Base-by-base conservation (phyloP, 2,329 filamentous ascomycete genomes). In the Pseudocercospora crystallina region DNA sequence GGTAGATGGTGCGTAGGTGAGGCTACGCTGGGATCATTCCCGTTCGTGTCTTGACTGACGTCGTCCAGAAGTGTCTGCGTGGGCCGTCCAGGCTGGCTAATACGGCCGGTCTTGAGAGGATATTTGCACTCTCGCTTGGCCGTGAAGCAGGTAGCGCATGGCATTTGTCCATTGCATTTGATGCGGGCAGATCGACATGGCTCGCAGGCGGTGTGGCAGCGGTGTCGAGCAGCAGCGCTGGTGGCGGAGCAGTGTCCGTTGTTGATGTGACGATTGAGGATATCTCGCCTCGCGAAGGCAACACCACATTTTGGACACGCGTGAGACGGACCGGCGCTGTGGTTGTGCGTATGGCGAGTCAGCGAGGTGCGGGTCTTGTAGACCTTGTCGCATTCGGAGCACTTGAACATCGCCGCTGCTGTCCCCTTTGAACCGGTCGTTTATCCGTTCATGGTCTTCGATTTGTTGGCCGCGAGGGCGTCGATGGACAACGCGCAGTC, bases 201-300 rank as follows among this genome's bases (percentile, higher is more conserved):
- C 14, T 55, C 55, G 34, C 55, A 58, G 17, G 55, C 55, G 9
- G 55, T 58, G 40, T 58, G 55, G 17, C 43, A 47, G 14, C 55
- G 49, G 32, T 51, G 49, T n/a, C 43, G 47, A 5, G 38, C 40
- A 12, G 33, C 36, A 13, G 46, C 20, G 31, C 29, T 43, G 12
- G 44, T 20, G 13, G 45, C 37, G 26, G 49, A 31, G 35, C 48
- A 53, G 39, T 54, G 55, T 12, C 47, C 47, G 13, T 55, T 54
- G 15, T 35, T 49, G 17, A 55, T 44, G 13, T 53, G 55, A 15
- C 53, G 53, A 29, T 52, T 53, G 7, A 58, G 30, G 15, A 58
- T 54, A 14, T 58, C 52, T 13, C 55, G 46, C 9, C 55, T 42
- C 12, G 52, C 49, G 34, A 58, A 55, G 20, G 51, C 40, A n/a